Evolutionary conservation across 345 rosid species (phyloP).

Genomic region (Syzygium oleosum): DNA sequence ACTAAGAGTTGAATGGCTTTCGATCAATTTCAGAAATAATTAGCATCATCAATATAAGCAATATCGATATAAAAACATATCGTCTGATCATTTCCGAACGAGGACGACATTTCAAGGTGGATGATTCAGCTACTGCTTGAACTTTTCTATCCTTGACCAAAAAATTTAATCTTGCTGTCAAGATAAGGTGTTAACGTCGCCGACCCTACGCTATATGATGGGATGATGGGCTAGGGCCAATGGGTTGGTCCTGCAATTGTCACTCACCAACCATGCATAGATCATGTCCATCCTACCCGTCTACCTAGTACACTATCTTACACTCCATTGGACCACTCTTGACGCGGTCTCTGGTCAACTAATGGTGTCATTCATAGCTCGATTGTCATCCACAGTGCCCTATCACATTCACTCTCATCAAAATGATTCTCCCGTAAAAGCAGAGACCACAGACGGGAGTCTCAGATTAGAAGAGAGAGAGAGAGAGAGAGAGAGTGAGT

Average conservation of each 20-base stretch:
- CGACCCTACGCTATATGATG: background rate
- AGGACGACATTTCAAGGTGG: background rate
- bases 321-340: background rate
- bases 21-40: background rate
- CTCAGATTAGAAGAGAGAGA: background rate
- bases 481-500: background rate
- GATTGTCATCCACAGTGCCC: background rate
- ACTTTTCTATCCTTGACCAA: background rate
- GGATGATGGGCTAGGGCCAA: background rate
- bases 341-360: background rate
- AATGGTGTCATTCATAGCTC: background rate
- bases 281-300: background rate
- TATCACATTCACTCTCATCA: background rate
- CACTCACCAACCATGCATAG: background rate
- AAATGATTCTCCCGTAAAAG: background rate
- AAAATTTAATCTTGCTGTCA: background rate
- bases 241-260: background rate
- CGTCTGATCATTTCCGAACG: background rate
- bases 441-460: background rate
- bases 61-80: too few relatives aligned
- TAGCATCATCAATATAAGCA: background rate
- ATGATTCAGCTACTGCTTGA: background rate
- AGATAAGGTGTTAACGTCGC: background rate
- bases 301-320: background rate
- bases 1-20: background rate